phyloP scores from a whole-genome alignment of 768 basidiomycete genomes.

The Amanita jacksonii region DNA sequence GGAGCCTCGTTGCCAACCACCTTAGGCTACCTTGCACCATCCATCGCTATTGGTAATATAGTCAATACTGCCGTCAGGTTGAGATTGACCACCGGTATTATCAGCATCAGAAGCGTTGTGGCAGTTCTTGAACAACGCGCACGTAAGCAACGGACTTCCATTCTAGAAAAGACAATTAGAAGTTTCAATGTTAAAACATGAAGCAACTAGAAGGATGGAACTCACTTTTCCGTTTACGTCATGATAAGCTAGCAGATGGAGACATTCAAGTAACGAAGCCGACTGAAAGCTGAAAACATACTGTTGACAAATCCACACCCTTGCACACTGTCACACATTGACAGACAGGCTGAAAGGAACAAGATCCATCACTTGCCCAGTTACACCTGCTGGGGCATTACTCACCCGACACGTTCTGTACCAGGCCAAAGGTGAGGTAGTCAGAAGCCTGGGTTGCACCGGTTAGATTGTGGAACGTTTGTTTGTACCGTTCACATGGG shows the following conservation, averaged over 20 bases:
- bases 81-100: conserved; percentile 34
- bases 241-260: conserved; percentile 25
- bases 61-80: conserved; percentile 31
- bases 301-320: conserved; percentile 36
- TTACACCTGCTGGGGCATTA: too few relatives aligned
- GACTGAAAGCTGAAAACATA: conserved; percentile 14
- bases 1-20: too few relatives aligned
- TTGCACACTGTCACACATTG: conserved; percentile 32
- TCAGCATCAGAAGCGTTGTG: conserved; percentile 26
- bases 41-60: conserved; percentile 33
- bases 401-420: conserved; percentile 32
- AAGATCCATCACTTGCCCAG: too few relatives aligned
- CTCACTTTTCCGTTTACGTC: conserved; percentile 36
- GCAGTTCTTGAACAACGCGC: conserved; percentile 31
- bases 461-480: conserved; percentile 30
- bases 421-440: conserved; percentile 35
- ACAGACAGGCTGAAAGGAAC: conserved; percentile 27
- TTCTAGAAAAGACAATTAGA: conserved; percentile 15
- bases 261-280: background rate
- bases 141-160: conserved; percentile 34
- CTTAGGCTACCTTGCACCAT: conserved; percentile 24
- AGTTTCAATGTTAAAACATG: background rate
- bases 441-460: conserved; percentile 33
- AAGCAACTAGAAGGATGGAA: background rate
- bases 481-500: conserved; percentile 24